phyloP scores from a whole-genome alignment of 169 alveolate genomes.

The Theileria annulata region DNA sequence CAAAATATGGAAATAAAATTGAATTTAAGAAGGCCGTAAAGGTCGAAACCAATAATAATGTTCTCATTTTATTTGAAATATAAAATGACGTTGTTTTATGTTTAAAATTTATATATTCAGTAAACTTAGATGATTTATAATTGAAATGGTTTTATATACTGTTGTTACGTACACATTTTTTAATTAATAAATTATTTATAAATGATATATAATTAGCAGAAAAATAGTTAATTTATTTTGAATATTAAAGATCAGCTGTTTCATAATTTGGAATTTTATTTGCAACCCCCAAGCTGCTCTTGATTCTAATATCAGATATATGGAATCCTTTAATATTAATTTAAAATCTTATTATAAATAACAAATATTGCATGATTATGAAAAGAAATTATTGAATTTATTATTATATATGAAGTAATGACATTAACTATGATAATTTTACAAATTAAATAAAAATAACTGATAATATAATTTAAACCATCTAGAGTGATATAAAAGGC shows the following conservation, averaged over 20 bases:
- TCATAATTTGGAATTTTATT: background rate
- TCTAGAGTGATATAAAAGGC: background rate
- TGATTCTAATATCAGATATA: background rate
- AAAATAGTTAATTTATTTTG: background rate
- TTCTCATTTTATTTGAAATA: background rate
- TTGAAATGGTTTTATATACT: background rate
- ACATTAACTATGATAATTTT: background rate
- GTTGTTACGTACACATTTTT: slow-evolving; percentile 9
- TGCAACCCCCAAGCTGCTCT: slow-evolving; percentile 17
- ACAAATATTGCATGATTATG: background rate
- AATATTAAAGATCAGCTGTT: background rate
- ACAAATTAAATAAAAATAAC: background rate
- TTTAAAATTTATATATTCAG: background rate
- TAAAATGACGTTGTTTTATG: background rate
- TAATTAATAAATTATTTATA: background rate
- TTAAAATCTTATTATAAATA: background rate
- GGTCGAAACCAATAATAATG: background rate
- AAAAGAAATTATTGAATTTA: background rate
- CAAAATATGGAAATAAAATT: background rate
- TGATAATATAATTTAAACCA: background rate
- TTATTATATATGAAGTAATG: background rate
- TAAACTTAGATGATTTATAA: no score
- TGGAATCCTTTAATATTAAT: background rate
- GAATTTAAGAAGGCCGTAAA: background rate
- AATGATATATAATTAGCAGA: background rate